phyloP scores from a whole-genome alignment of 2,329 filamentous ascomycete genomes.

The Ampelomyces quisqualis region DNA sequence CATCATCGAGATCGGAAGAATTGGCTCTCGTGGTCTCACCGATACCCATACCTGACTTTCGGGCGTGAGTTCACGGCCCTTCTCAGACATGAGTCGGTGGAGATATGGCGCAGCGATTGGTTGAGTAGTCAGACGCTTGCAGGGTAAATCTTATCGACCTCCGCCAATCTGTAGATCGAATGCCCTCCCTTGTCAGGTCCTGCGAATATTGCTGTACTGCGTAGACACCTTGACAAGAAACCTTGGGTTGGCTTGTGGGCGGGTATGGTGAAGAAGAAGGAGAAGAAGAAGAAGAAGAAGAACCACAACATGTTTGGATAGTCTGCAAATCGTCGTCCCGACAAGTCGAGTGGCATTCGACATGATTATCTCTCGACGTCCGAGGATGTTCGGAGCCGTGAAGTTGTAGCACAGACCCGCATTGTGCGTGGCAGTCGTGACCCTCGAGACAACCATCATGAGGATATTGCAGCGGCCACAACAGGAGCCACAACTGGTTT shows the following conservation, averaged over 20 bases:
- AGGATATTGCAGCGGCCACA: too few species aligned
- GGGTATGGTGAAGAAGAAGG: constrained; percentile 9
- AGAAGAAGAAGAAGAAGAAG: constrained; percentile 12
- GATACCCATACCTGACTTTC: constrained; percentile 33
- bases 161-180: constrained; percentile 17
- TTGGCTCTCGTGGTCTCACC: too few species aligned
- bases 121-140: constrained; percentile 13
- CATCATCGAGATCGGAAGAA: too few species aligned
- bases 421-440: constrained; percentile 5
- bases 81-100: constrained; percentile 4
- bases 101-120: constrained; percentile 7
- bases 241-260: too few species aligned
- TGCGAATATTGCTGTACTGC: constrained; percentile 23
- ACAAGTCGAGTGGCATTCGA: too few species aligned
- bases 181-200: constrained; percentile 21
- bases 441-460: constrained; percentile 22
- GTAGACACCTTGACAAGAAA: constrained; percentile 8
- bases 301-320: too few species aligned
- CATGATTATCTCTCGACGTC: constrained; percentile 2
- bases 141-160: constrained; percentile 17
- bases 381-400: constrained; percentile 19
- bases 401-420: not conserved
- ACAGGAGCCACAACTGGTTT: constrained; percentile 38
- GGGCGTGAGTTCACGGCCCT: constrained; percentile 9
- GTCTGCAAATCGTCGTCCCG: too few species aligned